These are phyloP conservation scores for Salix exigua DNA, from an alignment of 345 rosid genomes.

Conservation along the genomic window DNA sequence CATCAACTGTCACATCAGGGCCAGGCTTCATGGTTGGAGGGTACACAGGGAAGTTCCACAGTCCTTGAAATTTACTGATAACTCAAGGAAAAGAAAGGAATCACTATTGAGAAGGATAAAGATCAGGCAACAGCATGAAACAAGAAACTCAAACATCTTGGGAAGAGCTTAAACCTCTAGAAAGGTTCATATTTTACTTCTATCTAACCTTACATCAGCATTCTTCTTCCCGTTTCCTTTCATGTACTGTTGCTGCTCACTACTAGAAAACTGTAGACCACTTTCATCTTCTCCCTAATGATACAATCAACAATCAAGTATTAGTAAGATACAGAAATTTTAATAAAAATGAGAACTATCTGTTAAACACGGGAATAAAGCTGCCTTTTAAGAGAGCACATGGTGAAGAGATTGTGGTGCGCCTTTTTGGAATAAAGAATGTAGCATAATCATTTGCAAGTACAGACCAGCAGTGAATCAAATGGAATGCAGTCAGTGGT, in stretches of 20 bases:
- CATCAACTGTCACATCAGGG: constrained; percentile 31
- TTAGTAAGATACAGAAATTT: constrained; percentile 8
- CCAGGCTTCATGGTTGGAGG: constrained; percentile 39
- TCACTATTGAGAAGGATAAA: background rate
- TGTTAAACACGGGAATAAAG: background rate
- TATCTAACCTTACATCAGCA: constrained; percentile 29
- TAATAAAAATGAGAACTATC: background rate
- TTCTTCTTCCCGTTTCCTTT: constrained; percentile 41
- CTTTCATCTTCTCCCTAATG: constrained; percentile 61
- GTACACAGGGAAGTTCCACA: constrained; percentile 50
- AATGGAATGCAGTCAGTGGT: background rate
- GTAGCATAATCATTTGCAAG: no score
- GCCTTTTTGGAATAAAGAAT: background rate
- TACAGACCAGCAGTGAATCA: background rate
- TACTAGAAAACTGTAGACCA: constrained; percentile 38
- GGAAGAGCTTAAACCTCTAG: constrained; percentile 9
- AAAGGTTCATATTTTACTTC: constrained; percentile 36
- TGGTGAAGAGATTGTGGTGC: background rate
- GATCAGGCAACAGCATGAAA: constrained; percentile 8
- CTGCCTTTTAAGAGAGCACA: background rate
- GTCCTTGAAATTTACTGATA: constrained; percentile 50
- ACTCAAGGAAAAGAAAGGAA: constrained; percentile 10
- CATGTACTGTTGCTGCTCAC: constrained; percentile 39
- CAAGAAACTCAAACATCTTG: constrained; percentile 6
- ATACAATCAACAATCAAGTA: constrained; percentile 12